Evolutionary conservation across 1,284 basidiomycete species (phyloP), one percentile per base, ranked within the genome.

Genomic region (Takashimella koratensis): DNA sequence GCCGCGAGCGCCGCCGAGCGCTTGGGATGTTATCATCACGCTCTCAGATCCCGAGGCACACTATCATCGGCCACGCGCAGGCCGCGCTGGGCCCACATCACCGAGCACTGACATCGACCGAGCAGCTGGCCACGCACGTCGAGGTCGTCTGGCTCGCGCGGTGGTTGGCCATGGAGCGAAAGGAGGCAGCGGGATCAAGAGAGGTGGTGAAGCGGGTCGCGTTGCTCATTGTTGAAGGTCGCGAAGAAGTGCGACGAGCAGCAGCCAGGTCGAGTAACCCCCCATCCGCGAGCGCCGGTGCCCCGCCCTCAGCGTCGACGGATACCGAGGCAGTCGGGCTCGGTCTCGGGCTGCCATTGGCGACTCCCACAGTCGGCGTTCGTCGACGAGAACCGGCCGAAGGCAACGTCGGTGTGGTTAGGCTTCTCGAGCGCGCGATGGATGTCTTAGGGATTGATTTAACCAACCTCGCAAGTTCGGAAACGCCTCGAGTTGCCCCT

Each of bases 81-180:
- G 84, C 86, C 62, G 81, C 85, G 0, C 87, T 93, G 56, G 89
- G 88, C 0, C 87, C 91, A 3, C 91, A 88, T 85, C 75, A 93
- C n/a, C 74, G 88, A 10, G 87, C 90, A 60, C 80, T 95, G 43
- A 85, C 85, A 19, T 79, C 84, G 40, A 79, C 84, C 41, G 88
- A 90, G 60, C 84, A 90, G 27, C 80, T 95, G 26, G 77, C 80
- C 10, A 76, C 87, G 10, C 77, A 91, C 41, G 83, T 87, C 57
- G 81, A 82, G 39, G 82, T 86, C 42, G 86, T 87, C 0, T 84
- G 83, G 58, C 75, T 90, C 45, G 92, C 88, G 70, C 81, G 85
- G 10, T 86, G 83, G 61, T 71, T 96, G 2, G 89, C 88, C 6
- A 87, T 90, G 71, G 82, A 79, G 49, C 80, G 93, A 47, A 94